Conservation (phyloP, 106 monocot genomes). For the Dendrobium catenatum region DNA sequence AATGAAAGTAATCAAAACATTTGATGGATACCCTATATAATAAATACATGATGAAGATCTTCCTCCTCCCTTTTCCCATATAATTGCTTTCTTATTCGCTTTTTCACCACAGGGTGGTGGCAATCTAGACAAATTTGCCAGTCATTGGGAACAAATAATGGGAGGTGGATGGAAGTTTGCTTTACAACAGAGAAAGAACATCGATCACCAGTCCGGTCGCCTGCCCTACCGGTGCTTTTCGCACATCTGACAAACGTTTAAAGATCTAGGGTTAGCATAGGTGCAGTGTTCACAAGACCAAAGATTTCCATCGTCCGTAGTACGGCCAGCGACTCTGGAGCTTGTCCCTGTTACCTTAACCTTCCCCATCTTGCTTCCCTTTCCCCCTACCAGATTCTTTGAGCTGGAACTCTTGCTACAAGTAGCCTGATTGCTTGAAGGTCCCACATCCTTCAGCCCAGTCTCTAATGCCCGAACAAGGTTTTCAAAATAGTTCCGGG, state of each 20-base stretch:
- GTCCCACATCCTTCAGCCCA: conserved; percentile 76
- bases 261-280: conserved; percentile 37
- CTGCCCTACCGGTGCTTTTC: conserved; percentile 25
- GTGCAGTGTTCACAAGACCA: conserved; percentile 78
- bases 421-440: conserved; percentile 44
- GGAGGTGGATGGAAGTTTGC: neutral
- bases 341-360: conserved; percentile 23
- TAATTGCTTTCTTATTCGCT: neutral
- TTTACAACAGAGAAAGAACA: conserved; percentile 6
- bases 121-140: neutral
- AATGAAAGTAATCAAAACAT: neutral
- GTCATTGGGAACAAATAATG: neutral
- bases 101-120: neutral
- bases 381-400: conserved; percentile 30
- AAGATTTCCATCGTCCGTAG: conserved; percentile 32
- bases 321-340: conserved; percentile 20
- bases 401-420: conserved; percentile 48
- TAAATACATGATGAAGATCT: neutral
- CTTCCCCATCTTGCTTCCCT: conserved; percentile 48
- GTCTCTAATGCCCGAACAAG: conserved; percentile 83
- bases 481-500: conserved; percentile 97
- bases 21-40: neutral
- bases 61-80: neutral
- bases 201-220: no score
- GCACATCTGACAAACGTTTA: conserved; percentile 46